Evolutionary conservation across 2,329 filamentous ascomycete species (phyloP).

Genomic region (Didymella sp.): DNA sequence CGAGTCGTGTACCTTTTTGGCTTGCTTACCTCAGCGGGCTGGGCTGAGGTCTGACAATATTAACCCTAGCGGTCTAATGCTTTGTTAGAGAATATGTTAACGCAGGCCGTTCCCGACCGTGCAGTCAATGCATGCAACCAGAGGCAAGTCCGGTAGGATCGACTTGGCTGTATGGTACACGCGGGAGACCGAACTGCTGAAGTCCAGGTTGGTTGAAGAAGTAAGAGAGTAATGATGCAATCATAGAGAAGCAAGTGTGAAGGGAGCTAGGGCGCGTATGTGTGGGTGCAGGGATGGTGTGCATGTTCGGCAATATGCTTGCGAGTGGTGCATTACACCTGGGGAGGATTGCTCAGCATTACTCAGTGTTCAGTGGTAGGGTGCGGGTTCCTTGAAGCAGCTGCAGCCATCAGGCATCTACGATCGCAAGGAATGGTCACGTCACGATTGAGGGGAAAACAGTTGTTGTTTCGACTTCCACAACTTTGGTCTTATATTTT

Average conservation of each 20-base stretch:
- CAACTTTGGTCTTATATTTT: not conserved
- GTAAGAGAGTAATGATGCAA: conserved; percentile 5
- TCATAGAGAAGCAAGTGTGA: not conserved
- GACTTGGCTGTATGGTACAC: conserved; percentile 1
- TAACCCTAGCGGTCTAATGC: too few species aligned
- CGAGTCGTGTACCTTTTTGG: too few species aligned
- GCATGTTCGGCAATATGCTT: not conserved
- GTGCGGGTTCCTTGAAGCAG: not conserved
- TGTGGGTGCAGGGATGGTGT: not conserved
- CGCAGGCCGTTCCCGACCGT: too few species aligned
- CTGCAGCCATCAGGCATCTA: not conserved
- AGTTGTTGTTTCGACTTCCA: not conserved
- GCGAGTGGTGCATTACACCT: not conserved
- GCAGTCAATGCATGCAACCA: not conserved
- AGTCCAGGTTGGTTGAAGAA: not conserved
- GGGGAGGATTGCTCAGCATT: not conserved
- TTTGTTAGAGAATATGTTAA: too few species aligned
- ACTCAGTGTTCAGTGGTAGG: not conserved
- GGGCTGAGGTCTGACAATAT: too few species aligned
- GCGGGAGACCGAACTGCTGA: not conserved
- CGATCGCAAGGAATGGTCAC: not conserved
- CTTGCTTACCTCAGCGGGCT: too few species aligned
- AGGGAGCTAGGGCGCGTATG: not conserved
- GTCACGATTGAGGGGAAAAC: not conserved
- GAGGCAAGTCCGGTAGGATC: not conserved